Conservation (phyloP, 805 yeast genomes). For the Blastobotrys peoriensis region DNA sequence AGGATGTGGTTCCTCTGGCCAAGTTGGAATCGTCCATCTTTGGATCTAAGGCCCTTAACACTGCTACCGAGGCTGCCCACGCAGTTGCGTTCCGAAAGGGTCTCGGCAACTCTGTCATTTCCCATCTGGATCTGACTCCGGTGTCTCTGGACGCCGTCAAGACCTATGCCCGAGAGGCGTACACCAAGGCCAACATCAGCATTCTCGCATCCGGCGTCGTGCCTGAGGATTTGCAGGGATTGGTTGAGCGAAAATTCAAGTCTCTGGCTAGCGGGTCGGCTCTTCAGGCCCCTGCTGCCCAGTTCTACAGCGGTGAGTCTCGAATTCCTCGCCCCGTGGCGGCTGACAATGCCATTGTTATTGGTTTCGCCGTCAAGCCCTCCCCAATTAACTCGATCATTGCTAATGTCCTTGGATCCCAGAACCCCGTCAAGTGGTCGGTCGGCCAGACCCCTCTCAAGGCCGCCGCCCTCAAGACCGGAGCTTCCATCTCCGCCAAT, state of each 20-base stretch:
- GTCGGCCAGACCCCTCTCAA: constrained; percentile 46
- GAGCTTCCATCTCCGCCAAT: constrained; percentile 44
- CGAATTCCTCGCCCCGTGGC: constrained; percentile 40
- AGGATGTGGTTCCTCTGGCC: constrained; percentile 77
- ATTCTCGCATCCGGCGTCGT: constrained; percentile 69
- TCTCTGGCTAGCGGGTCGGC: constrained; percentile 58
- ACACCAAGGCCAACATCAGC: constrained; percentile 64
- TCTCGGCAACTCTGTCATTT: constrained; percentile 77
- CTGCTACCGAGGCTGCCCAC: constrained; percentile 74
- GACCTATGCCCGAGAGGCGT: constrained; percentile 59
- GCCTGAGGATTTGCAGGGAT: constrained; percentile 60
- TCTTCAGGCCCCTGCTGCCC: constrained; percentile 37
- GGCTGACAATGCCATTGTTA: constrained; percentile 63
- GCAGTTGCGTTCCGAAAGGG: constrained; percentile 79
- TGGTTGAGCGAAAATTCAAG: constrained; percentile 54
- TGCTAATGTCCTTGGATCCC: constrained; percentile 55
- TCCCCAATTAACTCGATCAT: constrained; percentile 65
- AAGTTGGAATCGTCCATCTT: constrained; percentile 48
- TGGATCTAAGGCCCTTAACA: constrained; percentile 43
- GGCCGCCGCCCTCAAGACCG: constrained; percentile 36
- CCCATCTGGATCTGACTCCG: constrained; percentile 45
- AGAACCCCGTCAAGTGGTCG: constrained; percentile 49
- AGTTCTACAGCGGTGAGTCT: constrained; percentile 58
- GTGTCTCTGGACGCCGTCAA: constrained; percentile 60
- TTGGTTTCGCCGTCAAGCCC: constrained; percentile 66